These are phyloP conservation scores for Ceriops zippeliana DNA, from an alignment of 345 rosid species.

Conservation along the genomic window DNA sequence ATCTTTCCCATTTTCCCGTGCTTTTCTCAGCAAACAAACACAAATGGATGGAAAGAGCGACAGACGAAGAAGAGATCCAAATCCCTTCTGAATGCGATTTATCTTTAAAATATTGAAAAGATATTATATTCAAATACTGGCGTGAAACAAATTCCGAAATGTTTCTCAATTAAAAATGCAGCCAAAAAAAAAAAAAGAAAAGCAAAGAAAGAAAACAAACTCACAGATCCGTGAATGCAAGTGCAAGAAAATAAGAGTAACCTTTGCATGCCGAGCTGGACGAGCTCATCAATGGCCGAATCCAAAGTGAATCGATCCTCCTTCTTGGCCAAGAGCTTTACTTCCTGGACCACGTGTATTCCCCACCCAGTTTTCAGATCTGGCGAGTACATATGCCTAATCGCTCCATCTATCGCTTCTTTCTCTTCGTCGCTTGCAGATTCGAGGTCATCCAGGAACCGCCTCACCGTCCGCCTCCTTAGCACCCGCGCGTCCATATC, in stretches of 20 bases:
- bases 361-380: conserved; percentile 99
- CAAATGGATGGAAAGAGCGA: too few relatives aligned
- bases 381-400: conserved; percentile 90
- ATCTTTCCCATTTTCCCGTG: too few relatives aligned
- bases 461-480: conserved; percentile 59
- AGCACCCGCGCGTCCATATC: conserved; percentile 68
- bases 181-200: too few relatives aligned
- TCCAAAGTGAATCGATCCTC: neutral
- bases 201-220: too few relatives aligned
- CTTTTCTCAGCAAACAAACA: too few relatives aligned
- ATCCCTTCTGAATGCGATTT: too few relatives aligned
- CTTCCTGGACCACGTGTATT: conserved; percentile 64
- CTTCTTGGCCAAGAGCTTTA: neutral
- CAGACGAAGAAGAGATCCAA: too few relatives aligned
- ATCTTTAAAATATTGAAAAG: too few relatives aligned
- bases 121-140: too few relatives aligned
- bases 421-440: conserved; percentile 51
- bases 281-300: neutral
- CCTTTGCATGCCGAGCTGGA: neutral
- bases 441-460: conserved; percentile 71
- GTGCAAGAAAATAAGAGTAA: neutral
- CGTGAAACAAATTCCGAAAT: too few relatives aligned
- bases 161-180: too few relatives aligned
- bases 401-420: conserved; percentile 44
- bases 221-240: neutral